Conservation (phyloP, 2,329 filamentous ascomycete species). For the Aspergillus unguis region DNA sequence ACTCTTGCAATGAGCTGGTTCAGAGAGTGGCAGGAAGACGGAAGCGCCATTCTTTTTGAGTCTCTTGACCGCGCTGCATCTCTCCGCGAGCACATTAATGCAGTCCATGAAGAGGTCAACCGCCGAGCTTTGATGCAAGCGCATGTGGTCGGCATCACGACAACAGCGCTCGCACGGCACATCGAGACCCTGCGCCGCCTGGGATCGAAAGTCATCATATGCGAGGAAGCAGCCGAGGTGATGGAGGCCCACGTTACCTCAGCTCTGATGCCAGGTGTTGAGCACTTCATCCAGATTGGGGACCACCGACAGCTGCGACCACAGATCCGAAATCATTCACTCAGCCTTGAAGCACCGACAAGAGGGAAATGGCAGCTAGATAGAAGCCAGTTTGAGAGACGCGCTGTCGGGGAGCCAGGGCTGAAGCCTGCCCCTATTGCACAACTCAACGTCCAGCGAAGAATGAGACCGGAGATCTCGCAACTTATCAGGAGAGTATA, state of each 20-base stretch:
- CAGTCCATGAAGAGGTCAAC: constrained; percentile 2
- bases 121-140: constrained; percentile 2
- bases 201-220: constrained; percentile 3
- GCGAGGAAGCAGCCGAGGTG: constrained; percentile 12
- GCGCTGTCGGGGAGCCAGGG: background rate
- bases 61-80: background rate
- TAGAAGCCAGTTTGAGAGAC: constrained; percentile 3
- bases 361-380: background rate
- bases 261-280: constrained; percentile 5
- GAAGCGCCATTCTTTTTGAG: background rate
- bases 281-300: constrained; percentile 13
- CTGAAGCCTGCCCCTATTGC: background rate
- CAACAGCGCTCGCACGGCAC: constrained; percentile 8
- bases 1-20: background rate
- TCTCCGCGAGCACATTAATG: background rate
- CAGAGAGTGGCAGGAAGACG: constrained; percentile 1
- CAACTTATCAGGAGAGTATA: constrained; percentile 8
- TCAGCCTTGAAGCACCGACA: background rate
- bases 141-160: constrained; percentile 20
- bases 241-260: constrained; percentile 11
- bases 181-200: background rate
- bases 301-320: constrained; percentile 14
- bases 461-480: constrained; percentile 12
- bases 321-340: constrained; percentile 1
- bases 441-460: constrained; percentile 11